Conservation (phyloP, 2,329 filamentous ascomycete species). For the Dothideomycetes sp. region DNA sequence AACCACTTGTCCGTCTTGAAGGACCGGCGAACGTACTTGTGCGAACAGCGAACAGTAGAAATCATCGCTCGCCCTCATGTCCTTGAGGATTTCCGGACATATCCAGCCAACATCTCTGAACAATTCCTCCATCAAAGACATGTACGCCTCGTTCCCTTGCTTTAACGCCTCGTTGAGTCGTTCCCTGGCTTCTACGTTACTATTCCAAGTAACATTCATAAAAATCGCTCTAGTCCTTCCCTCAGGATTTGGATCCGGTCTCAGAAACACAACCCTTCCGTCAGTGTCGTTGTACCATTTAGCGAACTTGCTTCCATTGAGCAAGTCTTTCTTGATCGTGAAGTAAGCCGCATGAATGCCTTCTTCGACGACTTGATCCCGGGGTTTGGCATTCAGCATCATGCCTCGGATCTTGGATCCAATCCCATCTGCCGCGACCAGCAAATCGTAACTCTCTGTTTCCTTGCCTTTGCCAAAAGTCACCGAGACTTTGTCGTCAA, state of each 20-base stretch:
- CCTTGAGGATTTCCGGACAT: slow-evolving; percentile 16
- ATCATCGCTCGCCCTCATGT: slow-evolving; percentile 17
- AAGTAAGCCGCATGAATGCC: slow-evolving; percentile 38
- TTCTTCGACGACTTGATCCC: slow-evolving; percentile 30
- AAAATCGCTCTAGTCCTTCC: slow-evolving; percentile 24
- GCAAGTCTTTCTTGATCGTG: slow-evolving; percentile 31
- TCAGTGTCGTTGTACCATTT: slow-evolving; percentile 30
- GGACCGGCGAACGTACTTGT: slow-evolving; percentile 27
- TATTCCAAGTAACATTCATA: slow-evolving; percentile 29
- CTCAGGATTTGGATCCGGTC: slow-evolving; percentile 25
- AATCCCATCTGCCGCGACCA: slow-evolving; percentile 42
- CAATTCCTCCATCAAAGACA: slow-evolving; percentile 22
- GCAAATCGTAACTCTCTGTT: slow-evolving; percentile 36
- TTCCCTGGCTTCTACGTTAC: slow-evolving; percentile 21
- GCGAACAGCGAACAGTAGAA: slow-evolving; percentile 23
- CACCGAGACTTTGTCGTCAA: slow-evolving; percentile 29
- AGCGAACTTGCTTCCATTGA: slow-evolving; percentile 30
- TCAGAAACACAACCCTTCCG: slow-evolving; percentile 32
- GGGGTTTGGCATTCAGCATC: slow-evolving; percentile 32
- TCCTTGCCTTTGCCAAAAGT: slow-evolving; percentile 33
- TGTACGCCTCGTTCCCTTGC: slow-evolving; percentile 29
- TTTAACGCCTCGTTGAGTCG: slow-evolving; percentile 34
- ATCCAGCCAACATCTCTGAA: slow-evolving; percentile 20
- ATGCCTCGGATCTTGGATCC: slow-evolving; percentile 40
- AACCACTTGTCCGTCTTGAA: slow-evolving; percentile 28